Conservation (phyloP, 2,329 filamentous ascomycete species). For the Penicillium sclerotigenum region DNA sequence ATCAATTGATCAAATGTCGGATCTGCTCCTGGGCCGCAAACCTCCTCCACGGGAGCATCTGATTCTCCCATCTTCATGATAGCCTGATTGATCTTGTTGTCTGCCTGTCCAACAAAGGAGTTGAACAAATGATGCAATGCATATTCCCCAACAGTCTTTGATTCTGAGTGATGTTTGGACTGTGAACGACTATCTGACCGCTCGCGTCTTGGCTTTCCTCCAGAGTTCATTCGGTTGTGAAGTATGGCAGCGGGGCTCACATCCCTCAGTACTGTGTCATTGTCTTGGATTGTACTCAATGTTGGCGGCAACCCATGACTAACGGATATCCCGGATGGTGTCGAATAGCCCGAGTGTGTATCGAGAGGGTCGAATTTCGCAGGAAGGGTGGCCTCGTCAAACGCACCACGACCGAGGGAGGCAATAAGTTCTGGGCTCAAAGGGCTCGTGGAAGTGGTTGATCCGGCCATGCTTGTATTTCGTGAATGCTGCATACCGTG, state of each 20-base stretch:
- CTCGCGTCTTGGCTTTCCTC: conserved; percentile 65
- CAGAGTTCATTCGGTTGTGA: conserved; percentile 53
- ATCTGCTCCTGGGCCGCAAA: conserved; percentile 88
- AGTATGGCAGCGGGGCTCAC: conserved; percentile 25
- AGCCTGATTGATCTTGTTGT: conserved; percentile 89
- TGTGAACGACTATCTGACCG: conserved; percentile 73
- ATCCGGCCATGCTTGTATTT: conserved; percentile 71
- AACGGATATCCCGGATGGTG: conserved; percentile 43
- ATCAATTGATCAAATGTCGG: conserved; percentile 91
- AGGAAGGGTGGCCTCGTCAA: conserved; percentile 43
- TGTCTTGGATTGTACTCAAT: conserved; percentile 40
- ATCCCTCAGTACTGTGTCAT: conserved; percentile 29
- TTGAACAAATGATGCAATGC: conserved; percentile 95
- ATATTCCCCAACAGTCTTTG: conserved; percentile 96
- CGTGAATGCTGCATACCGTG: conserved; percentile 88
- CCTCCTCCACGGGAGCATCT: conserved; percentile 78
- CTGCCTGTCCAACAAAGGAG: conserved; percentile 93
- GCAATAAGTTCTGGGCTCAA: conserved; percentile 84
- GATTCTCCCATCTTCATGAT: conserved; percentile 74
- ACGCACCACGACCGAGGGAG: conserved; percentile 57
- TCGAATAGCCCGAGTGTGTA: conserved; percentile 26
- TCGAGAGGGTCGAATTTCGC: conserved; percentile 36
- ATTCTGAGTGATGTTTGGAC: conserved; percentile 68
- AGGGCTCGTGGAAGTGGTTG: conserved; percentile 72
- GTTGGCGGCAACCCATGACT: conserved; percentile 27